A percentile compares a stretch with the other conserved stretches of the same genome.
Conservation (phyloP, 2,329 filamentous ascomycete genomes). For the Geosmithia morbida region DNA sequence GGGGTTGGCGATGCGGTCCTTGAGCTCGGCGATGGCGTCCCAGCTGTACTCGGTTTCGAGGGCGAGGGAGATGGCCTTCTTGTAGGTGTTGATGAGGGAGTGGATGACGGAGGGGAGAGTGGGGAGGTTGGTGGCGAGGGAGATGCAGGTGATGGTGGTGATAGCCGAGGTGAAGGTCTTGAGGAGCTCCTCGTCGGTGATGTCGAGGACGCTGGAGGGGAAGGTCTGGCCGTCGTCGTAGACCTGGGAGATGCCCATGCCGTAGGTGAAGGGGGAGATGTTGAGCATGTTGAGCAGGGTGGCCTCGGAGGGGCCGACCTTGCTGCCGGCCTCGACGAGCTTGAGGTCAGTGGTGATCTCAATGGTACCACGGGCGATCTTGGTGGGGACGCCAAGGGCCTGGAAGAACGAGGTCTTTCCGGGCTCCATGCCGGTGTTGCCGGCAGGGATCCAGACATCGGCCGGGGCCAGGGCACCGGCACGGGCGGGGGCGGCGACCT, state of each 20-base stretch:
- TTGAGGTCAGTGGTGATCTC: conserved; percentile 98
- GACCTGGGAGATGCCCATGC: conserved; percentile 91
- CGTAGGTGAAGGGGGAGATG: conserved; percentile 99
- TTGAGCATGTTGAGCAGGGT: conserved; percentile 99
- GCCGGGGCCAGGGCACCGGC: conserved; percentile 87
- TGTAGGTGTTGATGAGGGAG: conserved; percentile 95
- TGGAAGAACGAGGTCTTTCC: conserved; percentile 99
- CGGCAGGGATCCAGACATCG: conserved; percentile 91
- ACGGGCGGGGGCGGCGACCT: conserved; percentile 94
- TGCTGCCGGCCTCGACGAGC: conserved; percentile 83
- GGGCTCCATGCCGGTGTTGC: conserved; percentile 99
- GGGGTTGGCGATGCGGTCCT: conserved; percentile 99
- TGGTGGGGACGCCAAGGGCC: conserved; percentile 99
- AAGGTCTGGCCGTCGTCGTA: conserved; percentile 97
- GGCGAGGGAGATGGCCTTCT: conserved; percentile 86
- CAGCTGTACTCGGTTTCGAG: conserved; percentile 84
- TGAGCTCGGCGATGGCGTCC: conserved; percentile 93
- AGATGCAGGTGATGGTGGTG: conserved; percentile 76
- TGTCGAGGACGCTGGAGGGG: conserved; percentile 73
- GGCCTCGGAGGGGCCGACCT: conserved; percentile 98
- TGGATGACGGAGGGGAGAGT: conserved; percentile 93
- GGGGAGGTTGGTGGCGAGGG: conserved; percentile 86
- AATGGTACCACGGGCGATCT: conserved; percentile 99
- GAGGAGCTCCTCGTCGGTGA: conserved; percentile 88
- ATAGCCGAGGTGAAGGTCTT: conserved; percentile 69